Percentiles rank a stretch among this genome's conserved stretches.
These are phyloP conservation scores for Plasmodium berghei DNA, from an alignment of 169 alveolate genomes.

Conservation along the genomic window DNA sequence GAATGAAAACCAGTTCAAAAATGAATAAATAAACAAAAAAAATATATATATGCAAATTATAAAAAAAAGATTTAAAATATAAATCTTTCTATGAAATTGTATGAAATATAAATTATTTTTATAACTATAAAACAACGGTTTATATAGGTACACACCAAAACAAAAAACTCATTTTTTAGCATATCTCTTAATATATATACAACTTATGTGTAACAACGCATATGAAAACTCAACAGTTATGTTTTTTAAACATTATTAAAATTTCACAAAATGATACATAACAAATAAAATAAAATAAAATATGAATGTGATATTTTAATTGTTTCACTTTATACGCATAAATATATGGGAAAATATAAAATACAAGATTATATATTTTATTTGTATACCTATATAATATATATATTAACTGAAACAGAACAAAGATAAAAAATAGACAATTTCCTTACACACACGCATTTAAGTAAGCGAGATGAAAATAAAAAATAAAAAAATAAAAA, in stretches of 20 bases:
- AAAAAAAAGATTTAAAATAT: conserved; percentile 5
- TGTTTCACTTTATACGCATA: no score
- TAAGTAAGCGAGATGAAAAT: background rate
- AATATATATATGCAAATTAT: conserved; percentile 10
- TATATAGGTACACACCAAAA: conserved; percentile 24
- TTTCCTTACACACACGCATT: conserved; percentile 6
- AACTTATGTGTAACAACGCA: no score
- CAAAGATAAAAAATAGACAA: background rate
- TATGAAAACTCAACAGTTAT: no score
- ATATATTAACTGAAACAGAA: background rate
- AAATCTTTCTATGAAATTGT: conserved; percentile 31
- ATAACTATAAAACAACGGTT: background rate
- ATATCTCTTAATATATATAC: no score
- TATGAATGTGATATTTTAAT: background rate
- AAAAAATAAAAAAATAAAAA: conserved; percentile 7
- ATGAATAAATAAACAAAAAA: background rate
- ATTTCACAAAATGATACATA: no score
- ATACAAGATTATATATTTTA: no score
- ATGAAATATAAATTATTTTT: conserved; percentile 6
- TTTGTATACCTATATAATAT: background rate
- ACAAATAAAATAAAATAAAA: conserved; percentile 1
- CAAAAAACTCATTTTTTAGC: background rate
- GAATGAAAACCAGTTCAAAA: background rate
- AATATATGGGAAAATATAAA: no score
- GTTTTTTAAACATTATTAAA: no score